A percentile compares a stretch with the other conserved stretches of the same genome.
Conservation (phyloP, 2,329 filamentous ascomycete genomes). For the Albophoma yamanashiensis region DNA sequence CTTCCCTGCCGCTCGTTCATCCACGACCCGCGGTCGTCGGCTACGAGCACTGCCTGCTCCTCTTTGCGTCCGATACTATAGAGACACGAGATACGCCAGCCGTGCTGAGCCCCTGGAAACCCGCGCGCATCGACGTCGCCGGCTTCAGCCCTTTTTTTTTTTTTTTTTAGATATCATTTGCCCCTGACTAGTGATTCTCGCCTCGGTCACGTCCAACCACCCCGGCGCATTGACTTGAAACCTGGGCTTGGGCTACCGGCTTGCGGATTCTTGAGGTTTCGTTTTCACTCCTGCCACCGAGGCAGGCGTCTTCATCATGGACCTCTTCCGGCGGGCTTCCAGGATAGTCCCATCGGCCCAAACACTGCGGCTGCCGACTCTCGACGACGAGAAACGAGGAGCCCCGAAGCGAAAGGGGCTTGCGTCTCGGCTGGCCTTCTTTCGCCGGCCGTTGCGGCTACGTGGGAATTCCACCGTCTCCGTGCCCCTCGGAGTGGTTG, state of each 20-base stretch:
- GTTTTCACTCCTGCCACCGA: constrained; percentile 32
- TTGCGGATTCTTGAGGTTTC: not conserved
- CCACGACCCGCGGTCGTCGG: not conserved
- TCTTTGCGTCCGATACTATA: not conserved
- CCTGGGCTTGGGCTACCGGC: not conserved
- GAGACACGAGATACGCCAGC: not conserved
- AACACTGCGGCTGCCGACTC: constrained; percentile 33
- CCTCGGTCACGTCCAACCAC: constrained; percentile 8
- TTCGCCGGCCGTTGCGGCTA: constrained; percentile 76
- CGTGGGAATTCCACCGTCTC: constrained; percentile 88
- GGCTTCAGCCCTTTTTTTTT: not conserved
- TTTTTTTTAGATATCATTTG: not conserved
- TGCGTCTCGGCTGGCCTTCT: constrained; percentile 59
- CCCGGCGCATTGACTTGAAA: constrained; percentile 15
- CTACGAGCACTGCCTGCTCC: not conserved
- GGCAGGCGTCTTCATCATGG: constrained; percentile 31
- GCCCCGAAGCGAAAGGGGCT: constrained; percentile 26
- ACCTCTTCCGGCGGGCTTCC: constrained; percentile 46
- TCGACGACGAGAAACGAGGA: constrained; percentile 35
- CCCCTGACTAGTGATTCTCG: constrained; percentile 9
- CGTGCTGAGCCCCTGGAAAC: not conserved
- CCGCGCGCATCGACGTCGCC: not conserved
- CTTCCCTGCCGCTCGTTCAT: constrained; percentile 8
- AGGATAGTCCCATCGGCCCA: constrained; percentile 34
- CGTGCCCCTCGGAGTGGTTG: constrained; percentile 81